These are phyloP conservation scores for Myriangium duriaei DNA, from an alignment of 2,329 filamentous ascomycete species.

Conservation along the genomic window DNA sequence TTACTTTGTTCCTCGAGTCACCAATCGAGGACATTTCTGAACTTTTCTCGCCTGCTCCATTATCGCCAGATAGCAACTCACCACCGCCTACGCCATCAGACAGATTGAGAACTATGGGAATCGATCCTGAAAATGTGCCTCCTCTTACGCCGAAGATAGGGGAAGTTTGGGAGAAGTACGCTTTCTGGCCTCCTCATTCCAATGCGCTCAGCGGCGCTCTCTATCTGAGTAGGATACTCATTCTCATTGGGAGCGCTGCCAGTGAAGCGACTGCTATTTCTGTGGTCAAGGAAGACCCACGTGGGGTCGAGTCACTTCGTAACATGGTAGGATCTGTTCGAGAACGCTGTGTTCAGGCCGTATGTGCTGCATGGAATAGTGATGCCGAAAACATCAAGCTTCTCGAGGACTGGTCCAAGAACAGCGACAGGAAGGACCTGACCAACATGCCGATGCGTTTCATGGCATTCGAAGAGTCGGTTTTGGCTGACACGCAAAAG, in stretches of 20 bases:
- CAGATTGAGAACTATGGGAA: constrained; percentile 59
- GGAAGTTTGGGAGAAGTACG: constrained; percentile 83
- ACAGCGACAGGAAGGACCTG: constrained; percentile 68
- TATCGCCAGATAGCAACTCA: constrained; percentile 43
- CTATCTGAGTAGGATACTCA: constrained; percentile 71
- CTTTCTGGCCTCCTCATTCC: constrained; percentile 89
- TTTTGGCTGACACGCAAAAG: constrained; percentile 82
- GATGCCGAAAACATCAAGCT: constrained; percentile 88
- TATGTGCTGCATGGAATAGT: constrained; percentile 83
- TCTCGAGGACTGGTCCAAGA: constrained; percentile 85
- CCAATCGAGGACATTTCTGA: constrained; percentile 85
- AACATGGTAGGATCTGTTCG: constrained; percentile 63
- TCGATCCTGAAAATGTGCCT: constrained; percentile 66
- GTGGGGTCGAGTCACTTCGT: constrained; percentile 59
- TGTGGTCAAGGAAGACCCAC: constrained; percentile 45
- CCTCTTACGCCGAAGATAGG: constrained; percentile 61
- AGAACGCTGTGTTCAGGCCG: constrained; percentile 72
- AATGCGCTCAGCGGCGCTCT: constrained; percentile 88
- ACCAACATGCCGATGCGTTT: constrained; percentile 87
- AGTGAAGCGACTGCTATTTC: constrained; percentile 70
- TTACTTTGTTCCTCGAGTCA: constrained; percentile 71
- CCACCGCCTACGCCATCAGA: constrained; percentile 43
- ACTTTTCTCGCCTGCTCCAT: constrained; percentile 69
- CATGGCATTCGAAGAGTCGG: constrained; percentile 67
- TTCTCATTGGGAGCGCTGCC: constrained; percentile 72